phyloP scores from a whole-genome alignment of 805 yeast species.

The Ogataea pini region DNA sequence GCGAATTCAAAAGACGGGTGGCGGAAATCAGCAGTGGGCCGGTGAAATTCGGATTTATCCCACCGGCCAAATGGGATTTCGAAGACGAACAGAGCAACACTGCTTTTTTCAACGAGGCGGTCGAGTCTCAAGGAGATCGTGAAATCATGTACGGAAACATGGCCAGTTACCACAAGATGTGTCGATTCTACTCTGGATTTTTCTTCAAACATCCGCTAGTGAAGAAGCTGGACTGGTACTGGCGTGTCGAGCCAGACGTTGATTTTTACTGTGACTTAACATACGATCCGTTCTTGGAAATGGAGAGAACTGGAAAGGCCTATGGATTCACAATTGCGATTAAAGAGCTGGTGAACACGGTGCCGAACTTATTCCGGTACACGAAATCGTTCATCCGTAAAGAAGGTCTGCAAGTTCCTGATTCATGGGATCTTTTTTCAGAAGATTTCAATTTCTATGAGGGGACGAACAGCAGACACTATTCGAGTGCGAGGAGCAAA shows the following conservation, averaged over 20 bases:
- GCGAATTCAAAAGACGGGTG: conserved; percentile 60
- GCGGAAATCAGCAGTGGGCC: conserved; percentile 53
- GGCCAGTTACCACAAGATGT: conserved; percentile 90
- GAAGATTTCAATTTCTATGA: conserved; percentile 39
- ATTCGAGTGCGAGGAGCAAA: conserved; percentile 25
- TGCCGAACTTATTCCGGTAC: conserved; percentile 76
- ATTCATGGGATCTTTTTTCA: conserved; percentile 70
- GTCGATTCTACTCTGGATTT: conserved; percentile 84
- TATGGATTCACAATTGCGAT: conserved; percentile 86
- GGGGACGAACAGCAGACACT: conserved; percentile 35
- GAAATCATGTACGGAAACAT: conserved; percentile 80
- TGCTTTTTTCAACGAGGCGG: conserved; percentile 51
- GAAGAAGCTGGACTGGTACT: conserved; percentile 78
- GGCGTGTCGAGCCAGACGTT: conserved; percentile 95
- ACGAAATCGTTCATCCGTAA: conserved; percentile 64
- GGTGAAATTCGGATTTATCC: conserved; percentile 72
- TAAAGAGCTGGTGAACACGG: conserved; percentile 76
- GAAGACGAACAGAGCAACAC: conserved; percentile 43
- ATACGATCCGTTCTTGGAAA: conserved; percentile 85
- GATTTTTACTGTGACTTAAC: conserved; percentile 88
- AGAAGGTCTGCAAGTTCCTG: conserved; percentile 49
- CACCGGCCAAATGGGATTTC: conserved; percentile 68
- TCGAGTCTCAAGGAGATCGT: conserved; percentile 78
- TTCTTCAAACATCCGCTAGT: conserved; percentile 82
- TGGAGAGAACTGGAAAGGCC: conserved; percentile 66